Conservation (phyloP, 805 yeast genomes). For the Candida wancherniae region DNA sequence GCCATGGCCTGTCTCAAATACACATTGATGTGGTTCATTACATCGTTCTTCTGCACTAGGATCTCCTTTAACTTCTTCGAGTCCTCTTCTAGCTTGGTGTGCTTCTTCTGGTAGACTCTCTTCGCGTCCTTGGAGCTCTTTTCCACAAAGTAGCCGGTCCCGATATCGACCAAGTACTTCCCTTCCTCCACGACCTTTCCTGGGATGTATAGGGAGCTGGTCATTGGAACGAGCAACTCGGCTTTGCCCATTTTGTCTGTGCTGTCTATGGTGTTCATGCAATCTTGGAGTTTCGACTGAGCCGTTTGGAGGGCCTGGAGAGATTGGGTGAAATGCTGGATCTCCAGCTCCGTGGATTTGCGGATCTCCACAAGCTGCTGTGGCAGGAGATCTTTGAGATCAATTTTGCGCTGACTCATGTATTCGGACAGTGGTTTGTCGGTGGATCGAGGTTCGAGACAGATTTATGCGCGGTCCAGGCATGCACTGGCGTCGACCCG, state of each 20-base stretch:
- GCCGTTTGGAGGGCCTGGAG: constrained; percentile 81
- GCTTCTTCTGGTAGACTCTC: constrained; percentile 67
- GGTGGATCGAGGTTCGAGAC: too few species aligned
- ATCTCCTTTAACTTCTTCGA: constrained; percentile 68
- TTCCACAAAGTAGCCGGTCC: constrained; percentile 93
- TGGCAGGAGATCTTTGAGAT: constrained; percentile 65
- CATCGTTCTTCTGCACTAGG: constrained; percentile 66
- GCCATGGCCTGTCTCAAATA: constrained; percentile 50
- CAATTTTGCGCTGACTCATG: constrained; percentile 37
- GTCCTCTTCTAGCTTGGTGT: constrained; percentile 67
- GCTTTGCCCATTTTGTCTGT: constrained; percentile 40
- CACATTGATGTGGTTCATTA: constrained; percentile 57
- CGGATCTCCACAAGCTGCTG: constrained; percentile 84
- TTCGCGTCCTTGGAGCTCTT: constrained; percentile 65
- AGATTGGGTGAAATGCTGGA: constrained; percentile 81
- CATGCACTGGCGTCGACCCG: too few species aligned
- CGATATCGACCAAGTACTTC: constrained; percentile 84
- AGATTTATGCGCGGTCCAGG: too few species aligned
- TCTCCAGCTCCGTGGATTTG: constrained; percentile 76
- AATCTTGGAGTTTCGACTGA: constrained; percentile 73
- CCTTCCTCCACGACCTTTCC: constrained; percentile 65
- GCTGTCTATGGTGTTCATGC: constrained; percentile 62
- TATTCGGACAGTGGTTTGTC: too few species aligned
- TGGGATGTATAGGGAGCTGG: constrained; percentile 85
- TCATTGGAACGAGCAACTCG: constrained; percentile 76